Conservation (phyloP, 1,284 basidiomycete species). For the Moesziomyces sp. region DNA sequence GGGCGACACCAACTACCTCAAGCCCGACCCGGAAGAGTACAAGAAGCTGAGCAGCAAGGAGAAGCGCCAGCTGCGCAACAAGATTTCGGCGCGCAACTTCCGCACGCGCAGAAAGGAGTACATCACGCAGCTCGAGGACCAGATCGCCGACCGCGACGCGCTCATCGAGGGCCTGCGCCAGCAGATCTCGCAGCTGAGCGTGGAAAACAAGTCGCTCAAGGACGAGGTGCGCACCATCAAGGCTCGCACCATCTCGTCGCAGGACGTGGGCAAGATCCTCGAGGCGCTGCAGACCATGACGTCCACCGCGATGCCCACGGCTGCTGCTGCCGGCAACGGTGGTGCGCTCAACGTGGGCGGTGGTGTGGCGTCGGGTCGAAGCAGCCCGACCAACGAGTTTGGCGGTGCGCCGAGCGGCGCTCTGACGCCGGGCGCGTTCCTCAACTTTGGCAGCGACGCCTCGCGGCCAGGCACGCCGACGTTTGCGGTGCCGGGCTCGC, state of each 20-base stretch:
- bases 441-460: conserved; percentile 31
- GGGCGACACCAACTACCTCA: conserved; percentile 52
- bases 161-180: conserved; percentile 87
- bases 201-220: conserved; percentile 82
- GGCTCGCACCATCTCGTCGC: conserved; percentile 73
- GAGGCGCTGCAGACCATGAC: conserved; percentile 79
- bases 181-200: conserved; percentile 81
- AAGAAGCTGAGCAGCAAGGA: conserved; percentile 94
- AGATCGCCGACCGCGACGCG: conserved; percentile 90
- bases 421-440: conserved; percentile 29
- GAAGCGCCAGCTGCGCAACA: conserved; percentile 94
- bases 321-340: not conserved
- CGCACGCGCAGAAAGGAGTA: conserved; percentile 94
- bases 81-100: conserved; percentile 95
- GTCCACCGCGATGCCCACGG: not conserved
- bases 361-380: conserved; percentile 17
- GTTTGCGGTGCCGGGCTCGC: conserved; percentile 37
- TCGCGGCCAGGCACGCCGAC: conserved; percentile 44
- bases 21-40: conserved; percentile 88
- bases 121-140: conserved; percentile 89
- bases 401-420: conserved; percentile 10
- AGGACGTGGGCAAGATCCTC: conserved; percentile 69
- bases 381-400: conserved; percentile 21
- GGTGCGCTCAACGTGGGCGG: not conserved
- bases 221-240: conserved; percentile 70